phyloP scores from a whole-genome alignment of 345 rosid species.

The Populus deltoides region DNA sequence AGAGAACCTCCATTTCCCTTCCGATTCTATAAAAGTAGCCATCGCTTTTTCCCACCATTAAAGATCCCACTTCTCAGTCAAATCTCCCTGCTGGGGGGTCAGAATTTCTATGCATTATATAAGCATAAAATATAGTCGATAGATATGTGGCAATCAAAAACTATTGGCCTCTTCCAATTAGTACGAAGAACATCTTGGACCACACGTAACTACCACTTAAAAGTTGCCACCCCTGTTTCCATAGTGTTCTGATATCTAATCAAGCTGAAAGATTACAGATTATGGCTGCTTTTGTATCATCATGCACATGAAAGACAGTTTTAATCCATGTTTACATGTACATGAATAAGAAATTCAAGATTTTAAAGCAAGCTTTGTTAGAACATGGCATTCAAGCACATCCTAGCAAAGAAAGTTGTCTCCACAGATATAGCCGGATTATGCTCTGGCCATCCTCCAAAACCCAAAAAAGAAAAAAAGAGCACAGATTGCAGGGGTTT shows the following conservation, averaged over 20 bases:
- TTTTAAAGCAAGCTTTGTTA: too few relatives aligned
- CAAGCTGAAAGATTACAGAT: conserved; percentile 15
- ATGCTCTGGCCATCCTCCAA: not conserved
- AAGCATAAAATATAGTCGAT: conserved; percentile 10
- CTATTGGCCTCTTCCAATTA: conserved; percentile 12
- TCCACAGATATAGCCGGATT: not conserved
- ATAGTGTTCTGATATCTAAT: conserved; percentile 25
- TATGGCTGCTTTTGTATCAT: not conserved
- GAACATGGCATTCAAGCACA: not conserved
- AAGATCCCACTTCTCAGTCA: conserved; percentile 13
- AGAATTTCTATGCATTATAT: conserved; percentile 19
- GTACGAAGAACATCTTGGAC: conserved; percentile 25
- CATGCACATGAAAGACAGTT: conserved; percentile 4
- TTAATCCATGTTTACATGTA: not conserved
- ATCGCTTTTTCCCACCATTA: conserved; percentile 12
- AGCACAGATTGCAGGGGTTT: not conserved
- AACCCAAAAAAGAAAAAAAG: not conserved
- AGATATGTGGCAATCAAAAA: conserved; percentile 19
- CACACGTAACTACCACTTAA: conserved; percentile 23
- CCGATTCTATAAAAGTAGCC: not conserved
- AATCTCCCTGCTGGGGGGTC: conserved; percentile 18
- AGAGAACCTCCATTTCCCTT: not conserved
- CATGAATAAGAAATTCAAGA: not conserved
- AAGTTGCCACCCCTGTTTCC: conserved; percentile 12
- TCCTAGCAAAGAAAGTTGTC: not conserved